These are phyloP conservation scores for Pachyrhizus erosus DNA, from an alignment of 306 rosid genomes.

Conservation along the genomic window DNA sequence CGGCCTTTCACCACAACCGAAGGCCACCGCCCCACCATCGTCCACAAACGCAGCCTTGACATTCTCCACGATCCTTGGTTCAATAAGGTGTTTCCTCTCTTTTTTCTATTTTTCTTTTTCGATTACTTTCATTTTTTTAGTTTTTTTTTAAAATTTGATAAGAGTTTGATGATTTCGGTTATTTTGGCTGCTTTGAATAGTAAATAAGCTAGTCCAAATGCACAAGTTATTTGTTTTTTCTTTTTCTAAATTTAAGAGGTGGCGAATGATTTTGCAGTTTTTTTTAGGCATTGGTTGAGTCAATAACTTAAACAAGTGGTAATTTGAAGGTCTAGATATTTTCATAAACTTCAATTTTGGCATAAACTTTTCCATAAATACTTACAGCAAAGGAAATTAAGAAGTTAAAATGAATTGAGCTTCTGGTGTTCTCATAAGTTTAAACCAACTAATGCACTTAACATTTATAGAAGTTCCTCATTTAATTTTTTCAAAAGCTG, in stretches of 20 bases:
- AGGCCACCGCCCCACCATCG: conserved; percentile 84
- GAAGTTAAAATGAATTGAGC: background rate
- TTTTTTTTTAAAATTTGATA: background rate
- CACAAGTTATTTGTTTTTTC: background rate
- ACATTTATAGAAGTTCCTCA: background rate
- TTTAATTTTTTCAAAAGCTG: background rate
- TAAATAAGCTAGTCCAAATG: background rate
- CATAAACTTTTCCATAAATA: background rate
- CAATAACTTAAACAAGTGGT: background rate
- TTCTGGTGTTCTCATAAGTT: background rate
- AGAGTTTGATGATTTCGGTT: background rate
- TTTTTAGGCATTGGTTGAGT: conserved; percentile 4
- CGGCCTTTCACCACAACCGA: conserved; percentile 82
- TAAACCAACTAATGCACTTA: background rate
- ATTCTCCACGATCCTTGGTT: conserved; percentile 99
- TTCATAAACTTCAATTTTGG: background rate
- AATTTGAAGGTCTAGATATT: background rate
- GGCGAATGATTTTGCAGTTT: background rate
- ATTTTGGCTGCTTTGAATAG: background rate
- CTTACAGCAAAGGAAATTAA: background rate
- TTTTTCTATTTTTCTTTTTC: background rate
- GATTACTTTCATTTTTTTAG: background rate
- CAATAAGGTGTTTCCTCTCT: conserved; percentile 65
- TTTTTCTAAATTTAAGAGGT: background rate
- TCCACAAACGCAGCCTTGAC: conserved; percentile 94